Percentiles rank a stretch among this genome's conserved stretches.
These are phyloP conservation scores for Pseudocercospora musae DNA, from an alignment of 2,329 filamentous ascomycete genomes.

Conservation along the genomic window DNA sequence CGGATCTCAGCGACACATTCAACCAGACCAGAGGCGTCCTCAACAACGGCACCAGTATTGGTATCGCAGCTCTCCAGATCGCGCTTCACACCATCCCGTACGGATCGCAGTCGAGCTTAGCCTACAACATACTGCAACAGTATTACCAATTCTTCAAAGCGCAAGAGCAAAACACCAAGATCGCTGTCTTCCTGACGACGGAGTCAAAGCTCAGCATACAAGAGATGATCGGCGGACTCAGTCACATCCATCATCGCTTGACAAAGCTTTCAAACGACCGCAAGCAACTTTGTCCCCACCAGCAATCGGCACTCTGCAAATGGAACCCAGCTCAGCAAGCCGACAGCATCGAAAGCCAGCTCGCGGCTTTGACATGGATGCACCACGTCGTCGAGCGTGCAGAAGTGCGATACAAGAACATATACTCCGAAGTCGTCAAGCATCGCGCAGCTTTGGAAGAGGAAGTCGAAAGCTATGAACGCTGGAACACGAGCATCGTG, in stretches of 20 bases:
- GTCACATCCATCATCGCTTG: not conserved
- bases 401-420: conserved; percentile 5
- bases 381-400: not conserved
- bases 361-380: conserved; percentile 5
- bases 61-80: not conserved
- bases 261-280: not conserved
- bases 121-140: not conserved
- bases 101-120: not conserved
- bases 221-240: not conserved
- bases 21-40: not conserved
- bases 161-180: not conserved
- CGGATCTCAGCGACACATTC: not conserved
- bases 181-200: not conserved
- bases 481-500: not conserved
- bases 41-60: not conserved
- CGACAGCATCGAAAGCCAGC: not conserved
- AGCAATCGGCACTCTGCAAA: not conserved
- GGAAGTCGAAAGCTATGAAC: conserved; percentile 4
- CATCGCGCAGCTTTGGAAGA: not conserved
- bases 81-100: conserved; percentile 1
- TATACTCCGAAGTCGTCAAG: not conserved
- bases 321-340: not conserved
- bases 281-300: not conserved
- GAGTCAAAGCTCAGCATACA: conserved; percentile 5
- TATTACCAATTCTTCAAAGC: conserved; percentile 10